These are phyloP conservation scores for Fistulifera pelliculosa DNA, from an alignment of 108 stramenopile genomes.

Conservation along the genomic window DNA sequence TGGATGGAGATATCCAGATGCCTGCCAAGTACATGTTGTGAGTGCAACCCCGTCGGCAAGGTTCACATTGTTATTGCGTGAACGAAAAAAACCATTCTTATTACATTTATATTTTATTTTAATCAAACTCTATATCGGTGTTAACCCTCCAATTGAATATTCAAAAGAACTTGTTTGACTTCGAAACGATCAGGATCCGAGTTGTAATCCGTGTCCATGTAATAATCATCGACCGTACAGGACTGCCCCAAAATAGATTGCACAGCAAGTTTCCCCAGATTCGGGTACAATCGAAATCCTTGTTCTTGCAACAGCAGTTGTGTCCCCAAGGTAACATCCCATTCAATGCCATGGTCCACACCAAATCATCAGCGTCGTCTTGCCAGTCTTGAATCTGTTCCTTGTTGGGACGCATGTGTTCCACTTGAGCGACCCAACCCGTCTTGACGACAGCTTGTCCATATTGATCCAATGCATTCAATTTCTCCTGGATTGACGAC, in stretches of 20 bases:
- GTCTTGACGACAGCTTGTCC: not conserved
- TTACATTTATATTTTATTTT: no score
- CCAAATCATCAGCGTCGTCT: conserved; percentile 42
- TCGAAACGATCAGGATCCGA: conserved; percentile 79
- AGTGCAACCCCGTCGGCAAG: not conserved
- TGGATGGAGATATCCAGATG: conserved; percentile 53
- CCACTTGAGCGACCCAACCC: conserved; percentile 6
- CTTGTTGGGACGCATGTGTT: conserved; percentile 22
- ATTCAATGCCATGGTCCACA: conserved; percentile 52
- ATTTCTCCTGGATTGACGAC: not conserved
- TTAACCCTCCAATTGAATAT: conserved; percentile 46
- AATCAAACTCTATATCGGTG: not conserved
- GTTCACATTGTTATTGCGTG: not conserved
- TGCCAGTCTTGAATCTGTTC: conserved; percentile 17
- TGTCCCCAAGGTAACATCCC: conserved; percentile 62
- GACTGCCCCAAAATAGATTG: conserved; percentile 12
- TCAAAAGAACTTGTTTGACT: conserved; percentile 75
- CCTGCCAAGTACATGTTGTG: conserved; percentile 46
- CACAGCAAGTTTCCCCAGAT: conserved; percentile 40
- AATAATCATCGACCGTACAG: conserved; percentile 41
- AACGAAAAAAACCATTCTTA: no score
- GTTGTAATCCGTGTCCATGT: conserved; percentile 81
- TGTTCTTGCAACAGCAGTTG: conserved; percentile 76
- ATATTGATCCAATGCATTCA: not conserved
- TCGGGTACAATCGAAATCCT: conserved; percentile 72